These are phyloP conservation scores for Pleurotus salmoneostramineus DNA, from an alignment of 768 basidiomycete genomes.

Conservation along the genomic window DNA sequence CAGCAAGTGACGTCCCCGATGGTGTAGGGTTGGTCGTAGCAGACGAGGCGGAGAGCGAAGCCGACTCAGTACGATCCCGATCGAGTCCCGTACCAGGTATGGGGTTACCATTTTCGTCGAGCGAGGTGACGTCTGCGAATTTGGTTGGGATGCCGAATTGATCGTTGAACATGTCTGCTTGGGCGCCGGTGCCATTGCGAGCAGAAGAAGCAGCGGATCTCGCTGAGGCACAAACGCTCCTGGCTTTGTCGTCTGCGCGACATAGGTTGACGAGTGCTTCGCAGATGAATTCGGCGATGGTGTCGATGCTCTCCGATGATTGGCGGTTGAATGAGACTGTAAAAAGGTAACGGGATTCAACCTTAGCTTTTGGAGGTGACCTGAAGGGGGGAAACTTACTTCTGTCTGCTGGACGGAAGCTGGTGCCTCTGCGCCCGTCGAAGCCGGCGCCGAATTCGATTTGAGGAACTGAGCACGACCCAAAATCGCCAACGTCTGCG, in stretches of 20 bases:
- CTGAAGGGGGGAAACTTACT: conserved; percentile 19
- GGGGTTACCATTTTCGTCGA: conserved; percentile 35
- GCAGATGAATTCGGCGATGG: conserved; percentile 56
- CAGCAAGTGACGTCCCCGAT: conserved; percentile 13
- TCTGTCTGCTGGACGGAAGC: conserved; percentile 51
- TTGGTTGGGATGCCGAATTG: conserved; percentile 37
- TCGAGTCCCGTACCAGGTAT: conserved; percentile 23
- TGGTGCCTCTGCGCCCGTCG: conserved; percentile 54
- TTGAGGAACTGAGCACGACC: conserved; percentile 51
- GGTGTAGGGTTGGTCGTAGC: conserved; percentile 13
- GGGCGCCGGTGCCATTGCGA: conserved; percentile 39
- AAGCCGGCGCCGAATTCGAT: conserved; percentile 58
- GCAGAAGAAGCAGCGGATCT: conserved; percentile 36
- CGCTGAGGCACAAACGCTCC: conserved; percentile 42
- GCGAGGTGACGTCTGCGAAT: conserved; percentile 31
- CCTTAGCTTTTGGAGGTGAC: conserved; percentile 14
- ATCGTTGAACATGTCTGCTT: conserved; percentile 51
- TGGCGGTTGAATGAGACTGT: conserved; percentile 49
- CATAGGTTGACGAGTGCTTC: conserved; percentile 50
- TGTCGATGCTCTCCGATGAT: conserved; percentile 51
- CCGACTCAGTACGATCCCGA: conserved; percentile 1
- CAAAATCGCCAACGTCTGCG: conserved; percentile 39
- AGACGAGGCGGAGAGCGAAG: conserved; percentile 1
- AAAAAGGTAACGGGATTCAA: too few species aligned
- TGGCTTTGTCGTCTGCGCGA: conserved; percentile 50